These are phyloP conservation scores for Penicillium cinerascens DNA, from an alignment of 495 filamentous ascomycete genomes.

Conservation along the genomic window DNA sequence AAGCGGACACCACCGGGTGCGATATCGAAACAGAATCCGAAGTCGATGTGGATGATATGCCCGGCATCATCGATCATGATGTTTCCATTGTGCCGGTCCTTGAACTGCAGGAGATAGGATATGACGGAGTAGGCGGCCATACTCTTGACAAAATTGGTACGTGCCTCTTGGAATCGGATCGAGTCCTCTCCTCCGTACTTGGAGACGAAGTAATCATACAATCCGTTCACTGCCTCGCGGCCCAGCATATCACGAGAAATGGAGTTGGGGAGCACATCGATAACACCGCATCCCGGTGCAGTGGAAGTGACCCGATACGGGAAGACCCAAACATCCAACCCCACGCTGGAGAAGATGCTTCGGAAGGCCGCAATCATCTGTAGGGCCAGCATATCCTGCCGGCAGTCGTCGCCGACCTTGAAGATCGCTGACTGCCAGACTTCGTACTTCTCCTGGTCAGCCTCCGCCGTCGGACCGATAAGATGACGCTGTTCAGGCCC, in stretches of 20 bases:
- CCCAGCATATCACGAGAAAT: constrained; percentile 99
- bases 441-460: constrained; percentile 61
- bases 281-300: constrained; percentile 95
- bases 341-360: constrained; percentile 90
- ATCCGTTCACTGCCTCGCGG: constrained; percentile 92
- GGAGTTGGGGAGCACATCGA: constrained; percentile 94
- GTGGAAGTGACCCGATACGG: constrained; percentile 98
- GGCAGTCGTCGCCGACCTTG: constrained; percentile 98
- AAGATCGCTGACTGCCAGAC: constrained; percentile 99
- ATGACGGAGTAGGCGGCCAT: constrained; percentile 99
- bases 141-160: constrained; percentile 97
- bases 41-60: constrained; percentile 98
- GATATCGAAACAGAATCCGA: constrained; percentile 99
- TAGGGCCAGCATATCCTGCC: constrained; percentile 92
- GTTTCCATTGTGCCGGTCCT: constrained; percentile 98
- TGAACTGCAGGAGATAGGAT: constrained; percentile 95
- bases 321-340: constrained; percentile 94
- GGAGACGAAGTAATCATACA: constrained; percentile 96
- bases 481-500: constrained; percentile 53
- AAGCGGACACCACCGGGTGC: constrained; percentile 95
- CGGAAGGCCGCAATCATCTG: constrained; percentile 98
- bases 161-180: constrained; percentile 88
- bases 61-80: constrained; percentile 98
- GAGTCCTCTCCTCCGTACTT: constrained; percentile 97
- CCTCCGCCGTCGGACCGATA: constrained; percentile 38